Evolutionary conservation across 305 asterid genomes (phyloP).

Genomic region (Plantago rigida): DNA sequence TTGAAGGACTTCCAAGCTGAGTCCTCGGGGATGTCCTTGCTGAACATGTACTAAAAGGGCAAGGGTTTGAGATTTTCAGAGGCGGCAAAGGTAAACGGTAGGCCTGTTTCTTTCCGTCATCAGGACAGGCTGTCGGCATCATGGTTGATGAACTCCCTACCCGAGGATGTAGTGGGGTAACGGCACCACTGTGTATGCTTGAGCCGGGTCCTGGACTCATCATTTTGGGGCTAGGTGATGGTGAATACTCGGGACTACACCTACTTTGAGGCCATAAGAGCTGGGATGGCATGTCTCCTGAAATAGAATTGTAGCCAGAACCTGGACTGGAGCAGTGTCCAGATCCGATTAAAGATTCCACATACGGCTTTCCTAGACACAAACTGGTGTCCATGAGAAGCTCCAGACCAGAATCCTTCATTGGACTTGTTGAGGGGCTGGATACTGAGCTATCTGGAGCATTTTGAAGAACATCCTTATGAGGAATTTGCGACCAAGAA

Average conservation of each 20-base stretch:
- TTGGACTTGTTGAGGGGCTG: constrained; percentile 85
- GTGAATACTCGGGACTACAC: constrained; percentile 62
- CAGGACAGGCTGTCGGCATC: constrained; percentile 38
- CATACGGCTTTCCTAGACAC: constrained; percentile 40
- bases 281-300: constrained; percentile 52
- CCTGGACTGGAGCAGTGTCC: constrained; percentile 67
- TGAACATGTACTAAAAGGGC: constrained; percentile 47
- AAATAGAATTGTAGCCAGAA: constrained; percentile 63
- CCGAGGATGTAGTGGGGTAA: constrained; percentile 62
- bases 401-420: constrained; percentile 41
- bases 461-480: constrained; percentile 64
- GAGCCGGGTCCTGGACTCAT: constrained; percentile 63
- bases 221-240: constrained; percentile 61
- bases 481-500: constrained; percentile 64
- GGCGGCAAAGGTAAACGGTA: constrained; percentile 68
- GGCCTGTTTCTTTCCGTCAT: constrained; percentile 53
- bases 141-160: constrained; percentile 44
- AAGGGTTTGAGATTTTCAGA: constrained; percentile 33
- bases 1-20: constrained; percentile 30
- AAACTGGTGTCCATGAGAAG: constrained; percentile 36
- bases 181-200: constrained; percentile 58
- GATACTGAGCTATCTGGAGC: constrained; percentile 97
- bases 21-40: constrained; percentile 61
- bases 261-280: constrained; percentile 55
- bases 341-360: constrained; percentile 36